Conservation (phyloP, 495 filamentous ascomycete genomes). For the Podospora conica region DNA sequence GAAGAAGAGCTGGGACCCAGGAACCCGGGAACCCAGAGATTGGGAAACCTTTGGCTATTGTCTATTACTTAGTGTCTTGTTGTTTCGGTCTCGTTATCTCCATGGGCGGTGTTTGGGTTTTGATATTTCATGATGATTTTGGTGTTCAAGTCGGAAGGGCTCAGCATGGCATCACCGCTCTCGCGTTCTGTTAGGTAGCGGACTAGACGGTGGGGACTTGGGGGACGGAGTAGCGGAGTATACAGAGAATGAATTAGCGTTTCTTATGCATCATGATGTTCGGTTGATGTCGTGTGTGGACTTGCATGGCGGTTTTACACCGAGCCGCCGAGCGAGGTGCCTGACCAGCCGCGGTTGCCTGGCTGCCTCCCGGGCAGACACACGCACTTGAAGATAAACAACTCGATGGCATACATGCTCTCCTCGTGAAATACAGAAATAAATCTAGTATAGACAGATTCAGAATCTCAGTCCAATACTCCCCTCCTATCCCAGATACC, state of each 20-base stretch:
- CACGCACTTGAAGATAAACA: no score
- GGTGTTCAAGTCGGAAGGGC: not conserved
- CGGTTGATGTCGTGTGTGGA: not conserved
- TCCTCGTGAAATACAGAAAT: no score
- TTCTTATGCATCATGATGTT: not conserved
- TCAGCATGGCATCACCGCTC: not conserved
- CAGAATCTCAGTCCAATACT: no score
- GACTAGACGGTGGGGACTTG: not conserved
- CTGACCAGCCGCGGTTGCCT: no score
- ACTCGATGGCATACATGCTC: no score
- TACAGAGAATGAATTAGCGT: not conserved
- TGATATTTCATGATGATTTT: not conserved
- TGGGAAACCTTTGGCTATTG: not conserved
- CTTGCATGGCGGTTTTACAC: no score
- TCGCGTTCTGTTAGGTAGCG: not conserved
- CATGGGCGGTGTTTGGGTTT: not conserved
- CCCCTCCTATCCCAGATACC: no score
- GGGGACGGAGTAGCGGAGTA: not conserved
- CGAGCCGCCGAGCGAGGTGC: no score
- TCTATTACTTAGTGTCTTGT: conserved; percentile 1
- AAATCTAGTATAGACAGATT: no score
- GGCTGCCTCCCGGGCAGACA: no score
- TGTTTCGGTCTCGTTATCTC: not conserved
- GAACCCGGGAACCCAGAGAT: not conserved
- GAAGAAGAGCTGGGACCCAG: not conserved